Conservation (phyloP, 176 grass and related monocot species). For the Alopecurus myosuroides region DNA sequence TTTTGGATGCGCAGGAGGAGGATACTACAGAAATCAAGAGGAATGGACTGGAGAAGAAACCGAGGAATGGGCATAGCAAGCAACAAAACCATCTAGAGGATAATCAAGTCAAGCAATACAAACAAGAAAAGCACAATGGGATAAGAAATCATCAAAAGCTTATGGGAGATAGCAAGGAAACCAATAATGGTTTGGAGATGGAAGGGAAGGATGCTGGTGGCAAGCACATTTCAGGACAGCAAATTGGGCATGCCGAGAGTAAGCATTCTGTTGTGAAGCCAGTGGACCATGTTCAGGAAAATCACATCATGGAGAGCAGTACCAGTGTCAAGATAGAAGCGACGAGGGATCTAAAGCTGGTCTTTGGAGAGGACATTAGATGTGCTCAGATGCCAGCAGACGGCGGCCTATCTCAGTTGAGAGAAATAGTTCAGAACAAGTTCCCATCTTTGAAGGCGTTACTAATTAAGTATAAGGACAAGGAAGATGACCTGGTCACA, state of each 20-base stretch:
- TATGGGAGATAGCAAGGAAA: neutral
- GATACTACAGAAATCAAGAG: neutral
- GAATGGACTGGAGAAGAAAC: neutral
- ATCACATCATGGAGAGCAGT: neutral
- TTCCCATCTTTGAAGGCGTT: constrained; percentile 58
- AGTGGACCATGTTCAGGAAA: constrained; percentile 16
- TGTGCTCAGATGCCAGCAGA: constrained; percentile 48
- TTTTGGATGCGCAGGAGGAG: neutral
- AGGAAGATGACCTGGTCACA: constrained; percentile 61
- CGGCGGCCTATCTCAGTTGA: constrained; percentile 48
- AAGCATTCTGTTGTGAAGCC: constrained; percentile 3
- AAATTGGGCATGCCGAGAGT: neutral
- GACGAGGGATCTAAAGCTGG: constrained; percentile 52
- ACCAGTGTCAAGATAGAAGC: constrained; percentile 28
- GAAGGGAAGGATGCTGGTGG: neutral
- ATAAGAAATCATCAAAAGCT: neutral
- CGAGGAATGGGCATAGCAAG: neutral
- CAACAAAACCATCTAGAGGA: neutral
- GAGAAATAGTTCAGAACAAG: constrained; percentile 51
- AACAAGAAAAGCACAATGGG: constrained; percentile 4
- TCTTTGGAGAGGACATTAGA: constrained; percentile 73
- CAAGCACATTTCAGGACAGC: neutral
- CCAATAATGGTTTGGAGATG: neutral
- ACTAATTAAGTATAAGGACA: constrained; percentile 71
- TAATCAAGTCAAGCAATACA: neutral